Evolutionary conservation across 495 filamentous ascomycete genomes (phyloP), one percentile per base, ranked within the genome.

Genomic region (Aspergillus sclerotiicarbonarius): DNA sequence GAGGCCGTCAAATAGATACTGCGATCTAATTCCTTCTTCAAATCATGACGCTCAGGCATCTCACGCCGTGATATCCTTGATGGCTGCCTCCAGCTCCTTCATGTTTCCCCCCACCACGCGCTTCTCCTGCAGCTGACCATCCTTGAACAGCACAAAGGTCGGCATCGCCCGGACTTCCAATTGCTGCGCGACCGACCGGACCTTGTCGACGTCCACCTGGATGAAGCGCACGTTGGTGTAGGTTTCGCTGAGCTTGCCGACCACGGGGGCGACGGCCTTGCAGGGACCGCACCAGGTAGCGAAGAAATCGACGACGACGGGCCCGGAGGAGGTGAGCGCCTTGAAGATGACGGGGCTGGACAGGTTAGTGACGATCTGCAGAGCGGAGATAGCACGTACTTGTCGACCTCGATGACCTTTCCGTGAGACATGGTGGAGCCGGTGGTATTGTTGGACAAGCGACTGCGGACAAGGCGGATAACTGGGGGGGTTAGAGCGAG

Each of bases 201-300:
- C 75, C 56, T 87, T 80, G 71, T 96, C 91, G 62, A 96, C 90
- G 74, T 96, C 90, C 69, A 96, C 72, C 83, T 97, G 96, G 84
- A 83, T 87, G 78, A 96, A 97, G 67, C 82, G 78, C 63, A 84
- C 81, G 55, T 75, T 66, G 59, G 79, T 45, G 74, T 80, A 80
- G 18, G 69, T 61, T 45, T 86, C 63, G 68, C 84, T 82, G 69
- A 74, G 85, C 82, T 85, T 79, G 58, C 84, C 82, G 53, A 96
- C 69, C 25, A 80, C 65, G 37, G 93, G 93, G 18, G 91, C 83
- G 64, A 98, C 91, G 62, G 83, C 79, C 80, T 91, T 96, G 87
- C 93, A 98, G 54, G 91, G 91, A n/a, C 90, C 91, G 80, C 91
- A 96, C 91, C 91, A 96, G 35, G 45, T 51, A 4, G 60, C 60